Percentiles rank a stretch among this genome's conserved stretches.
Conservation (phyloP, 2,329 filamentous ascomycete genomes). For the Penicillium palitans region DNA sequence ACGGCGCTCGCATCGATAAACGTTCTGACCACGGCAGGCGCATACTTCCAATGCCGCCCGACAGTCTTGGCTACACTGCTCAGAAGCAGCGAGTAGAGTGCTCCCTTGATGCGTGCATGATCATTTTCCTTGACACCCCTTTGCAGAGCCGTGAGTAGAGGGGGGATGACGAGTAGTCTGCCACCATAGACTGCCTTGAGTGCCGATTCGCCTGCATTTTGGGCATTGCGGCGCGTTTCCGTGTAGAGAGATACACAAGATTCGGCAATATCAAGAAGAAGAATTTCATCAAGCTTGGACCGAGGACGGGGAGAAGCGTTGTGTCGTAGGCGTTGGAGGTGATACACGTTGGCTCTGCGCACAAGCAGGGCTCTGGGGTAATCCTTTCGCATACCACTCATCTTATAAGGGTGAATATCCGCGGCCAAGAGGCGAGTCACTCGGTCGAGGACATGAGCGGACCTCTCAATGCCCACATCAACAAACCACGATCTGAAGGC, state of each 20-base stretch:
- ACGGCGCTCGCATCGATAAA: slow-evolving; percentile 89
- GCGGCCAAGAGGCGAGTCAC: slow-evolving; percentile 80
- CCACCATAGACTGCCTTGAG: slow-evolving; percentile 88
- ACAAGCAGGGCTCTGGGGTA: slow-evolving; percentile 92
- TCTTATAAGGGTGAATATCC: slow-evolving; percentile 90
- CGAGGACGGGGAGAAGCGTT: slow-evolving; percentile 86
- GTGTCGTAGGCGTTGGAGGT: slow-evolving; percentile 88
- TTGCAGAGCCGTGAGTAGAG: slow-evolving; percentile 76
- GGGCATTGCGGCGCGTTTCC: slow-evolving; percentile 90
- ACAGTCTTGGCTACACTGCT: slow-evolving; percentile 86
- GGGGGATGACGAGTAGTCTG: slow-evolving; percentile 82
- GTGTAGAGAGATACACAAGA: slow-evolving; percentile 91
- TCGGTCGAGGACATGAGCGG: slow-evolving; percentile 87
- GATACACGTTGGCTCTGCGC: slow-evolving; percentile 90
- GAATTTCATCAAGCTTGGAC: slow-evolving; percentile 81
- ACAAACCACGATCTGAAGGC: slow-evolving; percentile 97
- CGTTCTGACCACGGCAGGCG: slow-evolving; percentile 81
- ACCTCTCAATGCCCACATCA: slow-evolving; percentile 93
- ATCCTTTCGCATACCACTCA: slow-evolving; percentile 85
- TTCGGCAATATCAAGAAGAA: slow-evolving; percentile 83
- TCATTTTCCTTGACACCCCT: slow-evolving; percentile 77
- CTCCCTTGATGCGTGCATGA: slow-evolving; percentile 90
- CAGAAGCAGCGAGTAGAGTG: slow-evolving; percentile 85
- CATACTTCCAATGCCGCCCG: slow-evolving; percentile 90
- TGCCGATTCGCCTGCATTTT: slow-evolving; percentile 88